Evolutionary conservation across 228 moss, liverwort and hornwort species (phyloP).

Genomic region (Sphagnum magellanicum): DNA sequence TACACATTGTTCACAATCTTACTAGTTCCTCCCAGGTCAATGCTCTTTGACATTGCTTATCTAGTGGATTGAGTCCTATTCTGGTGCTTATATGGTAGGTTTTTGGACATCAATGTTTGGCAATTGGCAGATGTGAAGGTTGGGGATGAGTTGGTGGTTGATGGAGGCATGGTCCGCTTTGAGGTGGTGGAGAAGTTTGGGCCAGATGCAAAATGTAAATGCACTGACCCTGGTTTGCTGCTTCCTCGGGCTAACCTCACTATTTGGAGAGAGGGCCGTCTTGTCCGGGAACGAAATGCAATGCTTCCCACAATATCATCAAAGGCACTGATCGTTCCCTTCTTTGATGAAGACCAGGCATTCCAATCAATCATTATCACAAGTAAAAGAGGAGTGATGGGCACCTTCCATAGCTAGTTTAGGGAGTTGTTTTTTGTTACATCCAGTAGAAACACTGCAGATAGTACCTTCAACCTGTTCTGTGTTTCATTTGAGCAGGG

Average conservation of each 20-base stretch:
- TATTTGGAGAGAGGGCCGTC: conserved; percentile 82
- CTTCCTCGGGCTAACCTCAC: conserved; percentile 95
- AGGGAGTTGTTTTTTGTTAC: neutral
- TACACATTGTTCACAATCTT: neutral
- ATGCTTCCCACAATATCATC: conserved; percentile 98
- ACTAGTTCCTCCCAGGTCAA: neutral
- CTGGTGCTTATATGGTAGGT: too few relatives aligned
- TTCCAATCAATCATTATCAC: too few relatives aligned
- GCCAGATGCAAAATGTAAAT: conserved; percentile 88
- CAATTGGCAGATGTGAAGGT: conserved; percentile 52
- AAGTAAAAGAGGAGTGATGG: too few relatives aligned
- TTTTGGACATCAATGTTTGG: too few relatives aligned
- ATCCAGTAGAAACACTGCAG: neutral
- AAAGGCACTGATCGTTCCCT: conserved; percentile 36
- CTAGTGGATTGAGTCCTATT: too few relatives aligned
- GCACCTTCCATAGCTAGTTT: too few relatives aligned
- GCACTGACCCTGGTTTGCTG: conserved; percentile 83
- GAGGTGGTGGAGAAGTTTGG: conserved; percentile 86
- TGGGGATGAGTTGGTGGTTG: conserved; percentile 93
- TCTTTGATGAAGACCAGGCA: too few relatives aligned
- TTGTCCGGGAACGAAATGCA: conserved; percentile 86
- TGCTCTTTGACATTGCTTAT: neutral
- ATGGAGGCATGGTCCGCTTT: conserved; percentile 99
- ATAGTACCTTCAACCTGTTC: too few relatives aligned
- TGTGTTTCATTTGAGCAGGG: too few relatives aligned